A percentile compares a stretch with the other conserved stretches of the same genome.
phyloP scores from a whole-genome alignment of 1,284 basidiomycete genomes.

The Cryptococcus neoformans region DNA sequence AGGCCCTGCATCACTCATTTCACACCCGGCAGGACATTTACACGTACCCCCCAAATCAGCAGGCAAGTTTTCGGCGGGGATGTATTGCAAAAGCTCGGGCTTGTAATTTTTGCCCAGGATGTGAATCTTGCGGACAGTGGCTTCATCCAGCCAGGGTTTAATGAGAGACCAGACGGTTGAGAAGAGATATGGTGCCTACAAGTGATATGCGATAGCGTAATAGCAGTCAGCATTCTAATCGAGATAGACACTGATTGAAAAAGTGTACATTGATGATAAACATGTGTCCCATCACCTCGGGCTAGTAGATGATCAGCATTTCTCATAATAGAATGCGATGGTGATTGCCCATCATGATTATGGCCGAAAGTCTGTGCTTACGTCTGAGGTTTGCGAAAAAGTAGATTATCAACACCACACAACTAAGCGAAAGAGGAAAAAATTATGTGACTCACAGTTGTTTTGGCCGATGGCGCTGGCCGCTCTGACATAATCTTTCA shows the following conservation, averaged over 20 bases:
- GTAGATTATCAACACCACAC: not conserved
- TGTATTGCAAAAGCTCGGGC: constrained; percentile 70
- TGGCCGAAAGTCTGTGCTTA: not conserved
- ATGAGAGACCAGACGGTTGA: constrained; percentile 83
- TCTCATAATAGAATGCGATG: not conserved
- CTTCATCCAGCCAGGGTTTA: constrained; percentile 93
- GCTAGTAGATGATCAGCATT: constrained; percentile 50
- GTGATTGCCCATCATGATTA: too few relatives aligned
- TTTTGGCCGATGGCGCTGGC: constrained; percentile 84
- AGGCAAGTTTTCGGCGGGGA: constrained; percentile 79
- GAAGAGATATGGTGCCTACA: constrained; percentile 77
- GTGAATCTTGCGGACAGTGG: constrained; percentile 88
- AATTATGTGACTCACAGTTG: constrained; percentile 56
- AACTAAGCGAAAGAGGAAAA: not conserved
- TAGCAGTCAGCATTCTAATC: not conserved
- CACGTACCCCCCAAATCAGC: constrained; percentile 81
- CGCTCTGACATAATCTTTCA: constrained; percentile 84
- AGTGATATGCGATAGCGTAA: not conserved
- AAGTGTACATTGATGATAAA: constrained; percentile 76
- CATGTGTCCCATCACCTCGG: constrained; percentile 94
- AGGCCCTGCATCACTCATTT: not conserved
- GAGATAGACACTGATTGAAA: not conserved
- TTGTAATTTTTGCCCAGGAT: constrained; percentile 67
- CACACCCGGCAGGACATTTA: constrained; percentile 56
- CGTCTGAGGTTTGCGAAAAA: not conserved